phyloP scores from a whole-genome alignment of 768 basidiomycete species.

The Macrolepiota fuliginosa region DNA sequence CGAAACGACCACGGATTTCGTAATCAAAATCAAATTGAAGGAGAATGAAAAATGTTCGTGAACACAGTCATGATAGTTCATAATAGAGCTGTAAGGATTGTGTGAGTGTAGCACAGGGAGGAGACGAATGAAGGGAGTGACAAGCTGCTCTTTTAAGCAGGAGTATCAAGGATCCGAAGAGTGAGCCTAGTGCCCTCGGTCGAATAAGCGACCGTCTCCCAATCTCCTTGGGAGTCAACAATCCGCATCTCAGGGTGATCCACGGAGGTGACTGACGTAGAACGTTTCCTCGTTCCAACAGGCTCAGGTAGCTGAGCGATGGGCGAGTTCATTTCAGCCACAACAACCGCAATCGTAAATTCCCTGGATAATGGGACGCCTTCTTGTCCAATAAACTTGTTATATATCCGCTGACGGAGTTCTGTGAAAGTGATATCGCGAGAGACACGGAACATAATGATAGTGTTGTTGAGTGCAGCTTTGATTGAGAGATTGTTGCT shows the following conservation, averaged over 20 bases:
- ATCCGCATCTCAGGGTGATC: conserved; percentile 40
- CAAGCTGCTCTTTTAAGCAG: conserved; percentile 5
- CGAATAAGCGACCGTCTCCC: conserved; percentile 47
- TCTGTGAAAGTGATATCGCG: conserved; percentile 46
- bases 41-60: neutral
- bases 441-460: conserved; percentile 59
- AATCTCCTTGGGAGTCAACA: conserved; percentile 56
- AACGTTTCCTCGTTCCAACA: conserved; percentile 22
- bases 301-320: conserved; percentile 7
- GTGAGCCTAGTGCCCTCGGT: conserved; percentile 51
- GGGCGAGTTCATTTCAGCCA: conserved; percentile 19
- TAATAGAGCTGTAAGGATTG: neutral
- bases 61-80: neutral
- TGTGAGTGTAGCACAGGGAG: neutral
- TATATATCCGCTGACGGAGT: conserved; percentile 55
- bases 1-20: neutral
- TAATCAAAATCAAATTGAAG: neutral
- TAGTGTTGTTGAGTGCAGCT: conserved; percentile 57
- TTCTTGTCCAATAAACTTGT: conserved; percentile 67
- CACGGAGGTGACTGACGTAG: conserved; percentile 29
- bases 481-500: conserved; percentile 52
- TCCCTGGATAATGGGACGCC: conserved; percentile 47
- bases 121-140: conserved; percentile 1
- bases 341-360: conserved; percentile 56
- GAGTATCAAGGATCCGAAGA: conserved; percentile 51